Evolutionary conservation across 1,139 yeast genomes (phyloP).

Genomic region (Kurtzmaniella natalensis): DNA sequence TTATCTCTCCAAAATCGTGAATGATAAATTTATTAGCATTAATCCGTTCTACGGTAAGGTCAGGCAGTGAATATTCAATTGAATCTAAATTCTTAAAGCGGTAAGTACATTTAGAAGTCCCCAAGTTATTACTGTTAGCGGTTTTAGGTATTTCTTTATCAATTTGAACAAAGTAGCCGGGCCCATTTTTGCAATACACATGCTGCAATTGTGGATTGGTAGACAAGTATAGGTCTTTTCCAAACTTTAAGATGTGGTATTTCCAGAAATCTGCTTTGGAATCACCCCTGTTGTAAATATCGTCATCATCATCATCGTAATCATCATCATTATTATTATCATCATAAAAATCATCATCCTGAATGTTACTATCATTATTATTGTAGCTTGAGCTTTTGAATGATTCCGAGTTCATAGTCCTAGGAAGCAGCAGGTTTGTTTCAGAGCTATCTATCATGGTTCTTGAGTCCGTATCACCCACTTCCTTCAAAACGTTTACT

Average conservation of each 20-base stretch:
- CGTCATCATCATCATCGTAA: no score
- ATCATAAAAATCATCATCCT: no score
- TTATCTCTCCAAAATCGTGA: constrained; percentile 2
- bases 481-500: no score
- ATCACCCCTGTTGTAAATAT: no score
- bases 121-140: no score
- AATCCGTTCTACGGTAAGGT: constrained; percentile 18
- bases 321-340: no score
- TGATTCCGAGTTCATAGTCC: no score
- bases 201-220: constrained; percentile 58
- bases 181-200: constrained; percentile 51
- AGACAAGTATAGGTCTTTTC: constrained; percentile 48
- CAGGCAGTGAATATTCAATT: constrained; percentile 22
- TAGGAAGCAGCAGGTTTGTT: no score
- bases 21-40: neutral
- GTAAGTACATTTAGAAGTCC: constrained; percentile 28
- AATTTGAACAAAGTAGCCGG: constrained; percentile 49
- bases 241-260: constrained; percentile 50
- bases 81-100: constrained; percentile 28
- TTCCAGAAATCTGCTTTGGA: constrained; percentile 58
- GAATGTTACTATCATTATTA: no score
- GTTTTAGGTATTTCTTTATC: constrained; percentile 10
- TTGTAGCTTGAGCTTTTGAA: no score
- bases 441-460: no score
- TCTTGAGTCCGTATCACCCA: no score